Evolutionary conservation across 345 rosid species (phyloP).

Genomic region (Eucalyptus cloeziana): DNA sequence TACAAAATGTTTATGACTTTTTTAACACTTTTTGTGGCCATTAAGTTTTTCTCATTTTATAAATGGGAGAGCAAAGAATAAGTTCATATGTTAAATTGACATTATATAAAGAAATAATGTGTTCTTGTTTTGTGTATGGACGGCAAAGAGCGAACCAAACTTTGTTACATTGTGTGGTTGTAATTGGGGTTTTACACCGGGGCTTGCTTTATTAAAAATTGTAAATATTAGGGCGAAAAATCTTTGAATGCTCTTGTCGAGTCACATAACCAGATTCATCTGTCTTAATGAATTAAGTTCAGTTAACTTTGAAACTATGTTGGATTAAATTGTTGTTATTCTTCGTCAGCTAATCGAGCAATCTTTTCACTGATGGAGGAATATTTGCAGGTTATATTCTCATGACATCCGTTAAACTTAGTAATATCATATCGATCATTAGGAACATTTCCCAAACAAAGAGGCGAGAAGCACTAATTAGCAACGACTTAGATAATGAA

Average conservation of each 20-base stretch:
- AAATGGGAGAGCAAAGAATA: background rate
- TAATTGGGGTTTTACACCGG: background rate
- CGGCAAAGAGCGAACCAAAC: background rate
- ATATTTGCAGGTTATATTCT: background rate
- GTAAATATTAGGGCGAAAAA: no score
- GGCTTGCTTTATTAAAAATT: background rate
- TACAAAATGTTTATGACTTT: no score
- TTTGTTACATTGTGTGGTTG: background rate
- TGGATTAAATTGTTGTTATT: background rate
- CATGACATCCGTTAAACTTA: background rate
- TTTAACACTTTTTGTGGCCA: no score
- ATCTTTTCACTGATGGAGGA: background rate
- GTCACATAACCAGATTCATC: background rate
- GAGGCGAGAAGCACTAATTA: no score
- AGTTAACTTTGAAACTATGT: background rate
- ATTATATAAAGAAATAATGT: background rate
- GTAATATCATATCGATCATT: background rate
- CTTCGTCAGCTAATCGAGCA: background rate
- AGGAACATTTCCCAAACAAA: no score
- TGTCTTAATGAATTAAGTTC: background rate
- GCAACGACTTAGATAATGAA: no score
- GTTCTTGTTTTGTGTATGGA: background rate
- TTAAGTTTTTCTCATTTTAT: no score
- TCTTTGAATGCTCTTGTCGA: background rate
- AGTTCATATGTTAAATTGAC: no score